Evolutionary conservation across 164 flowering plant species (phyloP).

Genomic region (Taxillus chinensis): DNA sequence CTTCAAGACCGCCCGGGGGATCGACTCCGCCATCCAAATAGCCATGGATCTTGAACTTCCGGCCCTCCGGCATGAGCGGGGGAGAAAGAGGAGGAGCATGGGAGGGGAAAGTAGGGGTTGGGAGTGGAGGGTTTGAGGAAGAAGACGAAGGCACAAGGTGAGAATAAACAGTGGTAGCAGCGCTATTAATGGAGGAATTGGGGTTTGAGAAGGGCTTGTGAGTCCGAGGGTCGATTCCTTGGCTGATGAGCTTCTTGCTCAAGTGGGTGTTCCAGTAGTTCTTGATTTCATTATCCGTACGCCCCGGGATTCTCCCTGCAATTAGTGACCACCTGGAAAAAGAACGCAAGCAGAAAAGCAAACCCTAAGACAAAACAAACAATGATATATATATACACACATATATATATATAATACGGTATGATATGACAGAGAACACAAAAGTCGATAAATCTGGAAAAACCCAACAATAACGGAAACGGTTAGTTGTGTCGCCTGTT

Average conservation of each 20-base stretch:
- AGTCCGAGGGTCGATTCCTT: constrained; percentile 46
- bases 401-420: no score
- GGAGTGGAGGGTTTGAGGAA: neutral
- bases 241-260: constrained; percentile 42
- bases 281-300: constrained; percentile 71
- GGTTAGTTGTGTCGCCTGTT: no score
- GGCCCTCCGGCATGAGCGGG: no score
- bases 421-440: no score
- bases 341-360: neutral
- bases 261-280: constrained; percentile 68
- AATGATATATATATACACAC: no score
- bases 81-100: no score
- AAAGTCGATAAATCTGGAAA: no score
- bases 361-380: neutral
- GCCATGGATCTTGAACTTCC: no score
- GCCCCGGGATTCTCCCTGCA: constrained; percentile 54
- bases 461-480: no score
- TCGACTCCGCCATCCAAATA: no score
- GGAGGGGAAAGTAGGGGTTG: no score
- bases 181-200: neutral
- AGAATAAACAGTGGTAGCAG: neutral
- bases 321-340: constrained; percentile 38
- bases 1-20: no score
- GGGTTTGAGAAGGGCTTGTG: constrained; percentile 23
- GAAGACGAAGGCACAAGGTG: neutral